Evolutionary conservation across 148 eudicot species (phyloP), one percentile per base, ranked within the genome.

Genomic region (Salicornia ramosissima): DNA sequence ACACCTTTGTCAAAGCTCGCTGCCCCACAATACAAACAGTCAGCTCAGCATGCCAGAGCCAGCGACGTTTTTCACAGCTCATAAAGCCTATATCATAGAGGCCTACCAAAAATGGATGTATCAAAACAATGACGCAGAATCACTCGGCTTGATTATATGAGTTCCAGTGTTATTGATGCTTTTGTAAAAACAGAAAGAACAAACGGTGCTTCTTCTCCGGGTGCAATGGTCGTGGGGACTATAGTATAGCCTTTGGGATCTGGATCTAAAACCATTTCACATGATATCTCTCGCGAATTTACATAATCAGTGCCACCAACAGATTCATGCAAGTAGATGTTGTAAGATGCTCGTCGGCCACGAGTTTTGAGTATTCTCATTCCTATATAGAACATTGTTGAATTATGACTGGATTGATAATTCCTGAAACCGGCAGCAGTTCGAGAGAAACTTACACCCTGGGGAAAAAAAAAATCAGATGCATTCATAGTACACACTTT

Each of bases 121-220:
- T 51, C 22, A 29, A 64, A 49, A 39, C 21, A 30, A 43, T 14
- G 69, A 67, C 46, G 67, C 61, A 69, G 68, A 68, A n/a, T 3
- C 64, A 74, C 53, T 66, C 60, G 5, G 36, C 65, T 54, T 11
- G 50, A 59, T 83, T 91, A 95, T 78, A 95, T 77, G 51, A 85
- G 86, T 76, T 95, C 99, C 66, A 95, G 85, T 42, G 83, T 78
- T 67, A 95, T 69, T 15, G 99, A 86, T 53, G 97, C 88, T 79
- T 95, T 95, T 30, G 99, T 95, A 71, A 95, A 95, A 30, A 95
- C 96, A 55, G 99, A 95, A 21, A 95, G 91, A 60, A 95, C 97
- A 83, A 95, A 95, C 5, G 99, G 99, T 25, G 99, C 99, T 84
- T 95, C 99, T 83, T 95, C 99, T 70, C 99, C 99, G 19, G 99